Evolutionary conservation across 2,329 filamentous ascomycete species (phyloP), one percentile per base, ranked within the genome.

Genomic region (Pseudogymnoascus pannorum): DNA sequence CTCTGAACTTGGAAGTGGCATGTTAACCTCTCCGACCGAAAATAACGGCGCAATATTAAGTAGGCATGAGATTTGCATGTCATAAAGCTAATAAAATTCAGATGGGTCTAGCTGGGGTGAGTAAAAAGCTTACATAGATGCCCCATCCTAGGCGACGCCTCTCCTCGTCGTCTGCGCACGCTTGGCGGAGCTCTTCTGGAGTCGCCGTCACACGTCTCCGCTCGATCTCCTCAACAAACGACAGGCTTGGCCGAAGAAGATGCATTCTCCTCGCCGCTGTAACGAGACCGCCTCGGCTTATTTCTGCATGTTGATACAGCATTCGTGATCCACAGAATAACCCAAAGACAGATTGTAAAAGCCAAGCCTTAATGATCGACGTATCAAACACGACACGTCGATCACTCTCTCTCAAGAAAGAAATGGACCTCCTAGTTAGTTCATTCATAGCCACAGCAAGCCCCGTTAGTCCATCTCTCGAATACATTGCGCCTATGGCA

Each of bases 231-330:
- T 64, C 62, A 3, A 64, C 63, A 48, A 63, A 64, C 9, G 63
- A 61, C 24, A 64, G 58, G 35, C 63, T 63, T 16, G 63, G 63
- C 18, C 63, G 59, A 61, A 64, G 61, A 40, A 64, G 63, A 33
- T 64, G 63, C 61, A 64, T 64, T 44, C 63, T 63, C 38, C 63
- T 63, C n/a, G 63, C 61, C 4, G 63, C 63, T 33, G 63, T 64
- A 57, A 64, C 63, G 5, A 64, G 61, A 35, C 63, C 61, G 26
- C 61, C 63, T 38, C 63, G 61, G 36, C 62, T 64, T 59, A 64
- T 64, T 42, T 64, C 62, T 40, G 62, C 61, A 44, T 64, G 62
- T 58, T 64, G 62, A 61, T 64, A 64, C 36, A 64, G 62, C 62
- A 64, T 64, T 57, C 62, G 61, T 31, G 62, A 64, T 54, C 62